Conservation (phyloP, 2,329 filamentous ascomycete genomes). For the Cladorrhinum sp. region DNA sequence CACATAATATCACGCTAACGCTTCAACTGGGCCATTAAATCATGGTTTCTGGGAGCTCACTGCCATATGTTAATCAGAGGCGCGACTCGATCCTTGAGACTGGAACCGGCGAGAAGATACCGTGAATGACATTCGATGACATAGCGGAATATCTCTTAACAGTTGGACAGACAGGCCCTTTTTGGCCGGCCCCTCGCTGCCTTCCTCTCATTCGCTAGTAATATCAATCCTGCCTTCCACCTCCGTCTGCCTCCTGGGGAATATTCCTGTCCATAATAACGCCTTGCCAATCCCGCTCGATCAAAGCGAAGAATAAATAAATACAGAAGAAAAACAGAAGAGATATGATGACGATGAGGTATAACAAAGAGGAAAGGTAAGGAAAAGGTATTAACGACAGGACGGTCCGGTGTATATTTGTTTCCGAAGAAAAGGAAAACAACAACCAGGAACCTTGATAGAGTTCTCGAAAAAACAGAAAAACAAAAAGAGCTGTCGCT, state of each 20-base stretch:
- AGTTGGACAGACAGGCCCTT: no score
- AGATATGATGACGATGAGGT: background rate
- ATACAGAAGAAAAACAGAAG: background rate
- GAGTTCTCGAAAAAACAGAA: no score
- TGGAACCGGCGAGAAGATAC: no score
- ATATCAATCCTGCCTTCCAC: background rate
- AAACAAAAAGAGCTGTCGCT: background rate
- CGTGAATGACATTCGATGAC: background rate
- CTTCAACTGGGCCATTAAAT: background rate
- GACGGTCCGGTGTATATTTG: background rate
- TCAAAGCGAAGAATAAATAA: background rate
- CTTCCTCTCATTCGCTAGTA: background rate
- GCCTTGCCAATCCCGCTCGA: background rate
- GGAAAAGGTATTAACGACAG: conserved; percentile 4
- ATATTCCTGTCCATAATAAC: background rate
- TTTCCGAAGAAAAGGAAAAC: background rate
- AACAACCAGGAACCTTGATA: background rate
- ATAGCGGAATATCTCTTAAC: background rate
- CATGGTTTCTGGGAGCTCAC: background rate
- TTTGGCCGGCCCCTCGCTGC: background rate
- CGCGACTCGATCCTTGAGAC: no score
- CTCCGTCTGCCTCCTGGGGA: background rate
- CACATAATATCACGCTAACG: background rate
- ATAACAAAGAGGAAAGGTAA: background rate
- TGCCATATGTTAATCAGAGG: no score